Evolutionary conservation across 495 filamentous ascomycete species (phyloP).

Genomic region (Lophium mytilinum): DNA sequence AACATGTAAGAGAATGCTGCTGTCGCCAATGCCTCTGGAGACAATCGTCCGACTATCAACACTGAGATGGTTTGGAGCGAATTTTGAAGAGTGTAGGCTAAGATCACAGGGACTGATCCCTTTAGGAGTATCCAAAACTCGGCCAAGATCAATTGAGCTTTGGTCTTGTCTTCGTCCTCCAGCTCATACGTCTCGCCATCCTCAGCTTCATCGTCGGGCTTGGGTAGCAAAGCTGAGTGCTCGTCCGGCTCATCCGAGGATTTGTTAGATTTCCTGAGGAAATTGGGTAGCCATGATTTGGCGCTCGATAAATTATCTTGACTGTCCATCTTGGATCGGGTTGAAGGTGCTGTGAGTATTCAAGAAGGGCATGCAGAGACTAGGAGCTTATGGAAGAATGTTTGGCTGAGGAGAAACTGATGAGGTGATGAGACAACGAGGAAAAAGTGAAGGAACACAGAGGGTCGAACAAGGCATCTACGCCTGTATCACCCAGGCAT

Average conservation of each 20-base stretch:
- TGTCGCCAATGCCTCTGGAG: constrained; percentile 71
- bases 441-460: background rate
- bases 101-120: constrained; percentile 69
- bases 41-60: constrained; percentile 72
- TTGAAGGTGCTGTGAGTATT: background rate
- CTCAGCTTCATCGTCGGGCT: constrained; percentile 19
- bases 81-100: constrained; percentile 85
- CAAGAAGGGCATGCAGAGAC: background rate
- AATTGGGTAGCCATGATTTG: constrained; percentile 28
- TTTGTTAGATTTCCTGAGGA: constrained; percentile 23
- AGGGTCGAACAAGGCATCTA: background rate
- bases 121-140: constrained; percentile 65
- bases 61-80: constrained; percentile 81
- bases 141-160: constrained; percentile 35
- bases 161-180: constrained; percentile 23
- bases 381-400: too few relatives aligned
- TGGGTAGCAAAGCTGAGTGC: constrained; percentile 22
- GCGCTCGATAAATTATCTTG: constrained; percentile 18
- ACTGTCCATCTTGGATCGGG: constrained; percentile 22
- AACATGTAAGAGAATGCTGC: constrained; percentile 93
- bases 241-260: constrained; percentile 18
- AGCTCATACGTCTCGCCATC: constrained; percentile 30
- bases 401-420: too few relatives aligned
- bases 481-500: background rate
- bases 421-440: background rate